These are phyloP conservation scores for Pichia sp. DNA, from an alignment of 1,139 yeast species.

Conservation along the genomic window DNA sequence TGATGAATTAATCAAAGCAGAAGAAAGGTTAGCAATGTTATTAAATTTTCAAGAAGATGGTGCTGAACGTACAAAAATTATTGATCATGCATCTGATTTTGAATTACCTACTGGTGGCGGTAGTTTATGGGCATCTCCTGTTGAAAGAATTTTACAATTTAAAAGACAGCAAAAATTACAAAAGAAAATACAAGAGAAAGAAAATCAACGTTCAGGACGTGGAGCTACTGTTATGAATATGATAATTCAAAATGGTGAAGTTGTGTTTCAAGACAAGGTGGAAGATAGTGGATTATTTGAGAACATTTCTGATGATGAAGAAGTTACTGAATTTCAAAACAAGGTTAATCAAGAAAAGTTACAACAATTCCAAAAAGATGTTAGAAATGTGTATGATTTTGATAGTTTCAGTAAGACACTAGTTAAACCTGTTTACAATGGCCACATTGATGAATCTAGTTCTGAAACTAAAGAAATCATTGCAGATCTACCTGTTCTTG, in stretches of 20 bases:
- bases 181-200: conserved; percentile 54
- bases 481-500: conserved; percentile 11
- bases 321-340: conserved; percentile 32
- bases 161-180: conserved; percentile 76
- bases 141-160: conserved; percentile 76
- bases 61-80: conserved; percentile 83
- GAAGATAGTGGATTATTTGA: conserved; percentile 25
- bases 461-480: neutral
- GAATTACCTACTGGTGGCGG: conserved; percentile 45
- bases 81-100: conserved; percentile 90
- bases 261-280: conserved; percentile 32
- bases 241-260: conserved; percentile 79
- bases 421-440: conserved; percentile 42
- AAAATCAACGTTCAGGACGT: conserved; percentile 57
- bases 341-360: conserved; percentile 31
- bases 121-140: conserved; percentile 80
- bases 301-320: conserved; percentile 35
- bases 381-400: conserved; percentile 50
- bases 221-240: conserved; percentile 72
- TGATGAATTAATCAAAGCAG: conserved; percentile 60
- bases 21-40: conserved; percentile 63
- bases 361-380: conserved; percentile 27
- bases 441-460: neutral
- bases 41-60: conserved; percentile 80
- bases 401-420: conserved; percentile 46